These are phyloP conservation scores for Globisporangium nagaii DNA, from an alignment of 352 stramenopile species.

Conservation along the genomic window DNA sequence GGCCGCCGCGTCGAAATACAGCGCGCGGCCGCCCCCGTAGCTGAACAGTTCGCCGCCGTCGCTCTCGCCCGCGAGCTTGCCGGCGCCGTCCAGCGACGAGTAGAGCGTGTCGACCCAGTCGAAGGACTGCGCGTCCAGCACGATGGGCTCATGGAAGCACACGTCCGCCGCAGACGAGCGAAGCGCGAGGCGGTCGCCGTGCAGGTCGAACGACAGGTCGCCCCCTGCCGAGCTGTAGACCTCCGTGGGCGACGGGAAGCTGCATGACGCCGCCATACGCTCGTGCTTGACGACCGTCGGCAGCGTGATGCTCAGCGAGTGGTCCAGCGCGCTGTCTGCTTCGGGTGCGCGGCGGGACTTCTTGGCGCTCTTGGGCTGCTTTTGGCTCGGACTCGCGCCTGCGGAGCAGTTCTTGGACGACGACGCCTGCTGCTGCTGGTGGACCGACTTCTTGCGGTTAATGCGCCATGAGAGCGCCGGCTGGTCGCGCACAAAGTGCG, in stretches of 20 bases:
- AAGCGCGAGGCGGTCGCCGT: no score
- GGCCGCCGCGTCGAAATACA: conserved; percentile 14
- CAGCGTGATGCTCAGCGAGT: conserved; percentile 45
- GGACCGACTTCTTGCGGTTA: conserved; percentile 50
- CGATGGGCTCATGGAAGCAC: conserved; percentile 10
- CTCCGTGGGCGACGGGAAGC: conserved; percentile 40
- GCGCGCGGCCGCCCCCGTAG: neutral
- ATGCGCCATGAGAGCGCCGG: conserved; percentile 54
- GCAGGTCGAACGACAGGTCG: neutral
- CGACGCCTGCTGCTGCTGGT: neutral
- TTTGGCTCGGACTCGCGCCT: no score
- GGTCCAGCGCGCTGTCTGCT: conserved; percentile 3
- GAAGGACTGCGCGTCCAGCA: conserved; percentile 24
- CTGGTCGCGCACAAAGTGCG: conserved; percentile 54
- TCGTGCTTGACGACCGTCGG: conserved; percentile 8
- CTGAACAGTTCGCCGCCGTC: no score
- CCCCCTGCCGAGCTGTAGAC: conserved; percentile 17
- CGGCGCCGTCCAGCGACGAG: conserved; percentile 31
- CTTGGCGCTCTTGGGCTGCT: neutral
- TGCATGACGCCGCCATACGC: neutral
- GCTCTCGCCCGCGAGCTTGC: conserved; percentile 2
- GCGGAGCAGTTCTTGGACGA: neutral
- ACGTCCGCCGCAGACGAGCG: conserved; percentile 7
- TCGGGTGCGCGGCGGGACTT: neutral
- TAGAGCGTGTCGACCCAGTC: conserved; percentile 54